A percentile compares a stretch with the other conserved stretches of the same genome.
These are phyloP conservation scores for Ceratocystis papillata DNA, from an alignment of 2,329 filamentous ascomycete species.

Conservation along the genomic window DNA sequence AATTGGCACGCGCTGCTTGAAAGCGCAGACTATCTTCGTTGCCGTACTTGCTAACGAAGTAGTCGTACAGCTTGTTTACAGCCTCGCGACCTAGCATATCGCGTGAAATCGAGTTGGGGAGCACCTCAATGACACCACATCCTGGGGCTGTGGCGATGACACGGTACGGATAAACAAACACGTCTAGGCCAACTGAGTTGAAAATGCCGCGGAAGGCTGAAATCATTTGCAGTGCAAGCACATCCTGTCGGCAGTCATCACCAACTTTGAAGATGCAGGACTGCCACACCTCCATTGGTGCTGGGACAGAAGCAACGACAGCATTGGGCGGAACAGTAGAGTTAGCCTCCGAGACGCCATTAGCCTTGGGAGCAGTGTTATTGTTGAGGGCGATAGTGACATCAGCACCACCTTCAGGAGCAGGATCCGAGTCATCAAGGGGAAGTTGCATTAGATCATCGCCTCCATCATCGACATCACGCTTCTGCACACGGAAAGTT, in stretches of 20 bases:
- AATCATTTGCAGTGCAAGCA: constrained; percentile 95
- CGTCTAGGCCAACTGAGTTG: constrained; percentile 84
- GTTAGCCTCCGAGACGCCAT: constrained; percentile 26
- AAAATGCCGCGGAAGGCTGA: constrained; percentile 96
- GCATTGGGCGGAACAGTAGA: constrained; percentile 10
- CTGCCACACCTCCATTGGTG: constrained; percentile 84
- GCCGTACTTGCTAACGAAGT: constrained; percentile 94
- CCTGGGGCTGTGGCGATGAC: constrained; percentile 95
- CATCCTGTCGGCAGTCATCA: constrained; percentile 94
- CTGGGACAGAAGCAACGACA: neutral
- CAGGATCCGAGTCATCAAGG: constrained; percentile 41
- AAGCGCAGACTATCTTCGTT: constrained; percentile 91
- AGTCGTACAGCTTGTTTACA: constrained; percentile 96
- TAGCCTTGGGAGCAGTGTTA: neutral
- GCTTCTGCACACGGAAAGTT: constrained; percentile 91
- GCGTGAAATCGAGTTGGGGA: constrained; percentile 94
- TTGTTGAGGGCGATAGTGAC: constrained; percentile 12
- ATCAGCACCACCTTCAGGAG: constrained; percentile 38
- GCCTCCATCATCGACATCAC: constrained; percentile 30
- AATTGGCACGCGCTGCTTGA: constrained; percentile 90
- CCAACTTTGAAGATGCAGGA: constrained; percentile 99
- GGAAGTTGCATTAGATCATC: constrained; percentile 32
- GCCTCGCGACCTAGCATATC: constrained; percentile 98
- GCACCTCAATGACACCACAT: constrained; percentile 94
- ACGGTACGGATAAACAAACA: constrained; percentile 93